Evolutionary conservation across 2,329 filamentous ascomycete genomes (phyloP).

Genomic region (Plectosphaerella cucumerina): DNA sequence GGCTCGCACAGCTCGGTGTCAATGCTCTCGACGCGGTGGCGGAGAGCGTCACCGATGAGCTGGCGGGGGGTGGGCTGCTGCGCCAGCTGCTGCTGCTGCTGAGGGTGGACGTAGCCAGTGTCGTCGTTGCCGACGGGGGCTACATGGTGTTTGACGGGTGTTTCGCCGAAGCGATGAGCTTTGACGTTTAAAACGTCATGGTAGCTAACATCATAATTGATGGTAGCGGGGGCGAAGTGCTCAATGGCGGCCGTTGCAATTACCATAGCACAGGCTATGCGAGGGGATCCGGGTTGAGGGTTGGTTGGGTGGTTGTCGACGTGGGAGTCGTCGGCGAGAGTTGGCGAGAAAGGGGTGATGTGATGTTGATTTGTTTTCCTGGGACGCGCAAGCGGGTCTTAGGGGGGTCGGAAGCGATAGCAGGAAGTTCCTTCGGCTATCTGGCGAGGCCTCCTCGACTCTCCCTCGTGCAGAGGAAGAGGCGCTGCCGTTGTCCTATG

Average conservation of each 20-base stretch:
- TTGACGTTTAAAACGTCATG: conserved; percentile 40
- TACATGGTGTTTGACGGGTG: conserved; percentile 32
- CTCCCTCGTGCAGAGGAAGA: conserved; percentile 99
- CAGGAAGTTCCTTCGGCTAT: conserved; percentile 84
- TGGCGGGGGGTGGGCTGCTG: conserved; percentile 60
- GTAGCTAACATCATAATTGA: conserved; percentile 39
- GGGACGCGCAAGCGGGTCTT: conserved; percentile 50
- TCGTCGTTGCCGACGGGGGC: conserved; percentile 1
- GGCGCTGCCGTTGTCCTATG: conserved; percentile 97
- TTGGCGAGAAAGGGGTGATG: conserved; percentile 4
- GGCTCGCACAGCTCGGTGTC: conserved; percentile 84
- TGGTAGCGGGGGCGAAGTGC: conserved; percentile 41
- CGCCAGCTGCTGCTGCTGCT: too few relatives aligned
- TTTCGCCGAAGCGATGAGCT: conserved; percentile 33
- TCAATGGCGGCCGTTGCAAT: conserved; percentile 60
- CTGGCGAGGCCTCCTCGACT: conserved; percentile 98
- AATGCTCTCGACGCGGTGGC: conserved; percentile 77
- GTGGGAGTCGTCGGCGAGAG: not conserved
- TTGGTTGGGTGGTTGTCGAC: not conserved
- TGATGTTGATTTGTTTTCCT: not conserved
- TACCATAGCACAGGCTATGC: conserved; percentile 53
- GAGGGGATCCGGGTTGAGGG: conserved; percentile 9
- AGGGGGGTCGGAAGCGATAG: conserved; percentile 95
- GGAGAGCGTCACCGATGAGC: conserved; percentile 82
- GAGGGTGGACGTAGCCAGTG: not conserved